A percentile compares a stretch with the other conserved stretches of the same genome.
These are phyloP conservation scores for Ligustrum vulgare DNA, from an alignment of 257 asterid species.

Conservation along the genomic window DNA sequence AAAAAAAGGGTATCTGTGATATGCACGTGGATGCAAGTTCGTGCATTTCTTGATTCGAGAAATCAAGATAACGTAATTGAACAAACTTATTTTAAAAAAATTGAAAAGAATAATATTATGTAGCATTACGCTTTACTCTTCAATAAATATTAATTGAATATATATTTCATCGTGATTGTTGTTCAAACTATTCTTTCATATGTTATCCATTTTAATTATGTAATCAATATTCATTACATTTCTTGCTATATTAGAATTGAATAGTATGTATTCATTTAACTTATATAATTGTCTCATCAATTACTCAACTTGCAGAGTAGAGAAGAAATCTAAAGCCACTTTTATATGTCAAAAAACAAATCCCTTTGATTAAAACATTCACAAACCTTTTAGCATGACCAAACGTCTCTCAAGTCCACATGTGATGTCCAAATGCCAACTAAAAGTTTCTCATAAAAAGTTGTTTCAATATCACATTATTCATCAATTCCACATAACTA, in stretches of 20 bases:
- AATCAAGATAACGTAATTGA: too few species aligned
- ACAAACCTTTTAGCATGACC: background rate
- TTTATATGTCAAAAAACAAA: slow-evolving; percentile 9
- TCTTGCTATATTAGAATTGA: background rate
- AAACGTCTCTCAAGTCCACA: background rate
- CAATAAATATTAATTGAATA: too few species aligned
- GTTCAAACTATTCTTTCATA: too few species aligned
- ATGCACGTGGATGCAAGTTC: too few species aligned
- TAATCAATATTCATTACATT: too few species aligned
- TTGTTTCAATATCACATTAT: background rate
- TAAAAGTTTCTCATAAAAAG: background rate
- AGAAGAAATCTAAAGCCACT: background rate
- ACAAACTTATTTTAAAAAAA: too few species aligned
- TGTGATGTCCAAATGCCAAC: background rate
- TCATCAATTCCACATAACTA: too few species aligned
- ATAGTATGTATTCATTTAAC: background rate
- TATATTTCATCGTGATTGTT: too few species aligned
- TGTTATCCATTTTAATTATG: background rate
- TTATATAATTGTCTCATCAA: background rate
- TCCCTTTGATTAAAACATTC: slow-evolving; percentile 26
- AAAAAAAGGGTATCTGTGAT: too few species aligned
- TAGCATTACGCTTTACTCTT: too few species aligned
- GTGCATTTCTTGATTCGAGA: too few species aligned
- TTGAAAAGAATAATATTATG: too few species aligned
- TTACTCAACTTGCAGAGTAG: background rate